These are phyloP conservation scores for Alternaria brassicicola DNA, from an alignment of 2,329 filamentous ascomycete species.

Conservation along the genomic window DNA sequence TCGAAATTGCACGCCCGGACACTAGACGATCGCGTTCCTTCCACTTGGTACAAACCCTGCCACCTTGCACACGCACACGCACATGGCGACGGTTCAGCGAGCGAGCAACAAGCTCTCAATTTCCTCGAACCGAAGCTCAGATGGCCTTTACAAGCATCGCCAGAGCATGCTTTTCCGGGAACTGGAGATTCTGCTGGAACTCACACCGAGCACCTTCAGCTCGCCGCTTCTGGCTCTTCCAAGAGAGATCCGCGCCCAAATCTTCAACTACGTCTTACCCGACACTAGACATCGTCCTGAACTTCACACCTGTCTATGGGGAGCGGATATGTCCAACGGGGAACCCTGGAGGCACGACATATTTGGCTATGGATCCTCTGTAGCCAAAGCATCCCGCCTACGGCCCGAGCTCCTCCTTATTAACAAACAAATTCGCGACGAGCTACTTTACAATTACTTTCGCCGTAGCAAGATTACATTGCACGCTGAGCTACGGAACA, in stretches of 20 bases:
- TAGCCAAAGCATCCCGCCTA: slow-evolving; percentile 29
- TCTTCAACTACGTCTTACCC: slow-evolving; percentile 39
- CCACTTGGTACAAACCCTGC: neutral
- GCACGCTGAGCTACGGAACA: slow-evolving; percentile 44
- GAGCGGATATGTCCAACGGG: slow-evolving; percentile 40
- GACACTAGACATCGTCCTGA: slow-evolving; percentile 29
- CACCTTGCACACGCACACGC: slow-evolving; percentile 1
- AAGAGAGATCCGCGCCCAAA: slow-evolving; percentile 33
- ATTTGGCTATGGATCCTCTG: slow-evolving; percentile 38
- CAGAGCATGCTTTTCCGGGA: slow-evolving; percentile 44
- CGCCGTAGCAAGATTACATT: slow-evolving; percentile 38
- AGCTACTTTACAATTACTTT: slow-evolving; percentile 39
- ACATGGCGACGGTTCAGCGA: slow-evolving; percentile 21
- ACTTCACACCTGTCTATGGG: slow-evolving; percentile 46
- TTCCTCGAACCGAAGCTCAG: slow-evolving; percentile 31
- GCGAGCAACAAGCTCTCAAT: slow-evolving; percentile 32
- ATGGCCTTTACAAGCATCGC: slow-evolving; percentile 37
- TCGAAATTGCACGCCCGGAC: slow-evolving; percentile 3
- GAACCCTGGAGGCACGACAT: slow-evolving; percentile 46
- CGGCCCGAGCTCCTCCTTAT: slow-evolving; percentile 36
- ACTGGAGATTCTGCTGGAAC: slow-evolving; percentile 42
- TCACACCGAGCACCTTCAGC: slow-evolving; percentile 42
- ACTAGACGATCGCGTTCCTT: neutral
- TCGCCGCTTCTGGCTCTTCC: slow-evolving; percentile 43
- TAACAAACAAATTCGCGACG: slow-evolving; percentile 40